Evolutionary conservation across 345 rosid genomes (phyloP), one percentile per base, ranked within the genome.

Genomic region (Populus alba): DNA sequence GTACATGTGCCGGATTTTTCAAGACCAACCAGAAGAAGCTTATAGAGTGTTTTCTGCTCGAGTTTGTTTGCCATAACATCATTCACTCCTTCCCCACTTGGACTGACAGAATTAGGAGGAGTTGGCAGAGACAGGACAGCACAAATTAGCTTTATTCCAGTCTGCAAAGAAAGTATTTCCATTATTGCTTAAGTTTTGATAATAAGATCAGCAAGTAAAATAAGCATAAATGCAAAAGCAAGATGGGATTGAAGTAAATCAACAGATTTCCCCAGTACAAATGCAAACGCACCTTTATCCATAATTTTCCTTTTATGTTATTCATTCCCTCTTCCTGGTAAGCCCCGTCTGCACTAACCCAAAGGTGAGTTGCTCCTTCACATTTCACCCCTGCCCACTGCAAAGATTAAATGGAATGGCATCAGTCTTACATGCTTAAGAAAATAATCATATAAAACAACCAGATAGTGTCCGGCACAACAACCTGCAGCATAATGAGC

Each of bases 1-100:
- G 99, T 90, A 77, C 97, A 86, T 2, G 95, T 89, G 81, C 99
- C 99, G 38, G 97, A 91, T 72, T 91, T 91, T 78, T 82, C 86
- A 62, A 76, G 80, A 78, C 97, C 98, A 37, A 94, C 87, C 65
- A 96, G 89, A 81, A 96, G 93, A 82, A 92, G 87, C 73, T 84
- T 94, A 70, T 59, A 71, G 72, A 86, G 82, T 73, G 20, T 70
- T 78, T 83, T 86, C 66, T 80, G 85, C 51, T 77, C 86, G 68
- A 2, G 23, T 38, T 53, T 65, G 66, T 45, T 25, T n/a, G 22
- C 11, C 53, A 23, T 43, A 43, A 5, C 27, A 53, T 23, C 27
- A 17, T 51, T 72, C 35, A 8, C 65, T 81, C 84, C 90, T 45
- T 87, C 90, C 5, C 80, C 85, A 33, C 76, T 13, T 29, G 81